phyloP scores from a whole-genome alignment of 495 filamentous ascomycete genomes.

The Aspergillus bertholletiae region DNA sequence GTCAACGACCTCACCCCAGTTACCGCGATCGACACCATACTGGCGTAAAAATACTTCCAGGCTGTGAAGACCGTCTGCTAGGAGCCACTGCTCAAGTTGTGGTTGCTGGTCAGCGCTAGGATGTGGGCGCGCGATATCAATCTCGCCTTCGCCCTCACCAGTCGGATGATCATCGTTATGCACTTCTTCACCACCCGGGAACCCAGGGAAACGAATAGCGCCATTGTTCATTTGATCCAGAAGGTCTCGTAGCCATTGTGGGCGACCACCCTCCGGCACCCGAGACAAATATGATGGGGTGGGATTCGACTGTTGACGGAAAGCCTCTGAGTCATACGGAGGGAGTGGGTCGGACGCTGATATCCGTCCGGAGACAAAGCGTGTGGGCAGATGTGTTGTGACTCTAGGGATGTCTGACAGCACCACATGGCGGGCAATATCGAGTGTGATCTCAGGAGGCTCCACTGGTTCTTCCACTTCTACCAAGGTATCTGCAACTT shows the following conservation, averaged over 20 bases:
- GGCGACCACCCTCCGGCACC: slow-evolving; percentile 30
- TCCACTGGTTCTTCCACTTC: slow-evolving; percentile 35
- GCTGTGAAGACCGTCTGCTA: slow-evolving; percentile 30
- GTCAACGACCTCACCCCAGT: slow-evolving; percentile 40
- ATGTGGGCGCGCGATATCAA: slow-evolving; percentile 5
- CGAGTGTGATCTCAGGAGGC: slow-evolving; percentile 50
- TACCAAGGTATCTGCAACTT: slow-evolving; percentile 59
- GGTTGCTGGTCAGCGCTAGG: slow-evolving; percentile 28
- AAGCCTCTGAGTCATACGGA: slow-evolving; percentile 42
- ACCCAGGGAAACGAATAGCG: slow-evolving; percentile 24
- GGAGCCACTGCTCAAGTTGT: slow-evolving; percentile 35
- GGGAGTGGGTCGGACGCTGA: slow-evolving; percentile 46
- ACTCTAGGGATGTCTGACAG: slow-evolving; percentile 64
- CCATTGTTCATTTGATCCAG: slow-evolving; percentile 35
- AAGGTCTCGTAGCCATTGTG: slow-evolving; percentile 42
- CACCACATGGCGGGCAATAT: slow-evolving; percentile 75
- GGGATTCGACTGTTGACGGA: slow-evolving; percentile 36
- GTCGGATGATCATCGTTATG: slow-evolving; percentile 10
- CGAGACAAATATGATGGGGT: slow-evolving; percentile 32
- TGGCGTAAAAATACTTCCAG: slow-evolving; percentile 37
- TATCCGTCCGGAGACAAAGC: slow-evolving; percentile 39
- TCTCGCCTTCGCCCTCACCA: slow-evolving; percentile 9
- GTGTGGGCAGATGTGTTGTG: slow-evolving; percentile 39
- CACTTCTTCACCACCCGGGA: slow-evolving; percentile 13
- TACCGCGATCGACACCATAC: slow-evolving; percentile 43